Percentiles rank a stretch among this genome's conserved stretches.
Evolutionary conservation across 345 rosid genomes (phyloP).

Genomic region (Syzygium jambos): DNA sequence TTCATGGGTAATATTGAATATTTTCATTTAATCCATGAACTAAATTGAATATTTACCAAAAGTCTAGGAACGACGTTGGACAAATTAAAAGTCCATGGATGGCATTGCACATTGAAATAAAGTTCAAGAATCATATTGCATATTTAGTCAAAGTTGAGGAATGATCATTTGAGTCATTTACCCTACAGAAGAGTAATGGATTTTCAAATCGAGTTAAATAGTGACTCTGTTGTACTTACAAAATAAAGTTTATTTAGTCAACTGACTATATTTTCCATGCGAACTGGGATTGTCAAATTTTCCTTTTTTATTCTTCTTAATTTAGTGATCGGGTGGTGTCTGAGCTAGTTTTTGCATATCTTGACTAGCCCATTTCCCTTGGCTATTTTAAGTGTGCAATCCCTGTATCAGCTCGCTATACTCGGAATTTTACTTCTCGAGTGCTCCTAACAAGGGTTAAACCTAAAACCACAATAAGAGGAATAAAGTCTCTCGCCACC

Average conservation of each 20-base stretch:
- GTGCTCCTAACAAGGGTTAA: neutral
- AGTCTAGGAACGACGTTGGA: too few species aligned
- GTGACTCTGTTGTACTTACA: neutral
- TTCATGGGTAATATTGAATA: too few species aligned
- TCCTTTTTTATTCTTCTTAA: neutral
- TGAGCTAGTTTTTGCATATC: neutral
- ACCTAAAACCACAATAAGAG: neutral
- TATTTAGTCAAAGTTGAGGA: too few species aligned
- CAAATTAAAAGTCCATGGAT: too few species aligned
- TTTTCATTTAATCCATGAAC: too few species aligned
- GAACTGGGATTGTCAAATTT: neutral
- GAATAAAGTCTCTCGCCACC: neutral
- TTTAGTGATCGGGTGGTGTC: neutral
- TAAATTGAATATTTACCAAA: too few species aligned
- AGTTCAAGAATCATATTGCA: too few species aligned
- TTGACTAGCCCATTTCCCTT: neutral
- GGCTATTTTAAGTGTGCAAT: neutral
- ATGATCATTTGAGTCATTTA: too few species aligned
- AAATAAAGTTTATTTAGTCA: neutral
- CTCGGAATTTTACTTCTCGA: neutral
- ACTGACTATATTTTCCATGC: neutral
- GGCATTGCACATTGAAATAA: too few species aligned
- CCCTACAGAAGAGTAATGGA: neutral
- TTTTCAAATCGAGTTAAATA: neutral
- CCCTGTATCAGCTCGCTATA: neutral